Evolutionary conservation across 2,329 filamentous ascomycete species (phyloP).

Genomic region (Fusarium sp.): DNA sequence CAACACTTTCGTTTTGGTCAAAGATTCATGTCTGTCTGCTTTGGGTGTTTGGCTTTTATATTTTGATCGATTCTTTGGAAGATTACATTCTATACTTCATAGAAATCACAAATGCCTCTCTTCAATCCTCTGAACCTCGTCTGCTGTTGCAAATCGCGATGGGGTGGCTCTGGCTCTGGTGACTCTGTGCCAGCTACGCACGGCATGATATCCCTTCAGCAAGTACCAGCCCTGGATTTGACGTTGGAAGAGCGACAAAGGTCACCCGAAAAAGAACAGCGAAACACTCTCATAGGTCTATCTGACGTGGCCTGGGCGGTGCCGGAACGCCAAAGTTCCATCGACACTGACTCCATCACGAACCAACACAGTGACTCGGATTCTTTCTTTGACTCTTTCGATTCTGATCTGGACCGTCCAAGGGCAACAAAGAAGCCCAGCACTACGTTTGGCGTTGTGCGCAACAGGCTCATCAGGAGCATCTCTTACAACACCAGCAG

Average conservation of each 20-base stretch:
- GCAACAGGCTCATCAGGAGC: slow-evolving; percentile 58
- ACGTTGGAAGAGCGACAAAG: neutral
- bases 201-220: slow-evolving; percentile 8
- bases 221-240: neutral
- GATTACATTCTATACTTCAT: slow-evolving; percentile 5
- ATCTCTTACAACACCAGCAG: slow-evolving; percentile 59
- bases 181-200: neutral
- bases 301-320: slow-evolving; percentile 25
- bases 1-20: slow-evolving; percentile 9
- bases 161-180: neutral
- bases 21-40: neutral
- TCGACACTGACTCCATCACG: slow-evolving; percentile 7
- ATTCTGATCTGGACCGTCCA: slow-evolving; percentile 52
- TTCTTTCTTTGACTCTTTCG: slow-evolving; percentile 52
- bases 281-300: slow-evolving; percentile 27
- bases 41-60: slow-evolving; percentile 19
- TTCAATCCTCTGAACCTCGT: slow-evolving; percentile 32
- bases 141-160: slow-evolving; percentile 43
- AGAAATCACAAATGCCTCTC: neutral
- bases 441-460: slow-evolving; percentile 59
- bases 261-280: neutral
- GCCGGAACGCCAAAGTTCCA: slow-evolving; percentile 6
- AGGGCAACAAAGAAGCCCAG: slow-evolving; percentile 49
- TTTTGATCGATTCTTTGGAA: slow-evolving; percentile 34
- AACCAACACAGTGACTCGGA: slow-evolving; percentile 44